Percentiles rank a stretch among this genome's conserved stretches.
Evolutionary conservation across 2,329 filamentous ascomycete genomes (phyloP).

Genomic region (Beauveria rudraprayagi): DNA sequence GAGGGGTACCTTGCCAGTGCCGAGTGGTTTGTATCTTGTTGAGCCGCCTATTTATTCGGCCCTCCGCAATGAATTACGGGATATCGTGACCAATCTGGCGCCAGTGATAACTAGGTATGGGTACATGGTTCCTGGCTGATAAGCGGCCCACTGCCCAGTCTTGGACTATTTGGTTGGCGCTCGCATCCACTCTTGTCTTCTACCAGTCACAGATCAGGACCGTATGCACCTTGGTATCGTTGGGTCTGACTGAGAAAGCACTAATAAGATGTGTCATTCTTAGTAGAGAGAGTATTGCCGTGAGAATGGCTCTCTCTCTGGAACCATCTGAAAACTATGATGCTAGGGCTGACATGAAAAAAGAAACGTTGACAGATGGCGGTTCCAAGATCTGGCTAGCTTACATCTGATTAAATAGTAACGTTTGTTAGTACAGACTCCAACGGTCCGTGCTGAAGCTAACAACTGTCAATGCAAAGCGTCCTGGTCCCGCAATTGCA

Average conservation of each 20-base stretch:
- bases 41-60: background rate
- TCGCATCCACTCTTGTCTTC: background rate
- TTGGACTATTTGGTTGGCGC: slow-evolving; percentile 3
- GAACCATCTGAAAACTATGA: too few relatives aligned
- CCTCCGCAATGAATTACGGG: background rate
- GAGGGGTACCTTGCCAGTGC: background rate
- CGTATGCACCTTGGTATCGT: background rate
- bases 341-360: background rate
- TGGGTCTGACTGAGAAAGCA: background rate
- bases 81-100: background rate
- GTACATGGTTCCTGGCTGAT: background rate
- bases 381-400: background rate
- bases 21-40: background rate
- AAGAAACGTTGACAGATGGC: background rate
- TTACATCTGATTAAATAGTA: background rate
- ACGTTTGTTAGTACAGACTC: background rate
- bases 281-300: background rate
- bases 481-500: background rate
- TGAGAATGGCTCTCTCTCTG: background rate
- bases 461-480: background rate
- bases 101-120: background rate
- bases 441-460: slow-evolving; percentile 1
- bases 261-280: background rate
- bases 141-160: slow-evolving; percentile 7
- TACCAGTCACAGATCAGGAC: background rate